phyloP scores from a whole-genome alignment of 1,284 basidiomycete genomes.

The Irpex sp. region DNA sequence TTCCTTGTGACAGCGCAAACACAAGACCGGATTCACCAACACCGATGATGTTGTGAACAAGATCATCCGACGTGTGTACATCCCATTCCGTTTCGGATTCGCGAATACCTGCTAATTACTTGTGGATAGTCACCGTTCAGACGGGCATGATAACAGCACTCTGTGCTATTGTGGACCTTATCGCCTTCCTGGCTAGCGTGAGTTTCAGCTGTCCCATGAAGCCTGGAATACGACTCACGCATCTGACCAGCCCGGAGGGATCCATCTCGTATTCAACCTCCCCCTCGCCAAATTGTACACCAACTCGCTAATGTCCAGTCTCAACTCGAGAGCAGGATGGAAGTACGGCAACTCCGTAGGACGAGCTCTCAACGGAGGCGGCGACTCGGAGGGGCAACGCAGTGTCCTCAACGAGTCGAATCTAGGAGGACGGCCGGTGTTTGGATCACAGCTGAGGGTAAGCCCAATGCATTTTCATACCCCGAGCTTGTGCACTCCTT shows the following conservation, averaged over 20 bases:
- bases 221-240: background rate
- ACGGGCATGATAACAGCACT: slow-evolving; percentile 30
- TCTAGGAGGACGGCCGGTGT: background rate
- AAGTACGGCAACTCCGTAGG: slow-evolving; percentile 21
- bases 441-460: slow-evolving; percentile 6
- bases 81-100: no score
- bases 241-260: slow-evolving; percentile 18
- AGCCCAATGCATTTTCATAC: slow-evolving; percentile 3
- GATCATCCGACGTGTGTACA: slow-evolving; percentile 37
- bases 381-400: slow-evolving; percentile 1
- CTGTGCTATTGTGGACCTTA: slow-evolving; percentile 27
- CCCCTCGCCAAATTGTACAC: slow-evolving; percentile 29
- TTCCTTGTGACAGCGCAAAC: slow-evolving; percentile 26
- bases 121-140: slow-evolving; percentile 27
- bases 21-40: slow-evolving; percentile 32
- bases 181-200: slow-evolving; percentile 26
- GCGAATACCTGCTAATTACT: background rate
- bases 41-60: slow-evolving; percentile 33
- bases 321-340: slow-evolving; percentile 29
- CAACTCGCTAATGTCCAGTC: slow-evolving; percentile 29
- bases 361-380: slow-evolving; percentile 3
- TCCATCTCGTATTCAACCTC: slow-evolving; percentile 29
- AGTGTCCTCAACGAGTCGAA: slow-evolving; percentile 9
- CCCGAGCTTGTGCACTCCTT: slow-evolving; percentile 1
- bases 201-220: slow-evolving; percentile 4